Conservation (phyloP, 257 asterid genomes). For the Marsdenia floribunda region DNA sequence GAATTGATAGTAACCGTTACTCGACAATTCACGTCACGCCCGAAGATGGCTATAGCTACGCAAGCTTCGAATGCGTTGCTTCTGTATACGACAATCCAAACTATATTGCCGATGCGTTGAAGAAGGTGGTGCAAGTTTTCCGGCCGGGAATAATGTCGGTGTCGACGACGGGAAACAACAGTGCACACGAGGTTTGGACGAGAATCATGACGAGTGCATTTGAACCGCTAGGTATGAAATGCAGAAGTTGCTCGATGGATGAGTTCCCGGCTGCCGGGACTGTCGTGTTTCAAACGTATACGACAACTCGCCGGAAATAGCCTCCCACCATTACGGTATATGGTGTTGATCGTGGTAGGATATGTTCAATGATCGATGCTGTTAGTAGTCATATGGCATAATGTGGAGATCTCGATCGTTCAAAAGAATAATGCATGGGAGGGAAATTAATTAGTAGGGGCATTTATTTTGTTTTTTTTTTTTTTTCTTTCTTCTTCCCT, state of each 20-base stretch:
- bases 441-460: constrained; percentile 18
- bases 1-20: constrained; percentile 64
- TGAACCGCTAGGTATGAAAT: constrained; percentile 65
- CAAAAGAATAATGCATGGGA: constrained; percentile 24
- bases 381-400: constrained; percentile 11
- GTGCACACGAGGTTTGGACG: constrained; percentile 43
- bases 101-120: constrained; percentile 34
- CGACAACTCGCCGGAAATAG: constrained; percentile 41
- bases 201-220: constrained; percentile 46
- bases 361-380: background rate
- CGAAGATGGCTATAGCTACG: constrained; percentile 93
- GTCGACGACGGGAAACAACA: constrained; percentile 47
- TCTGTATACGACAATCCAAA: constrained; percentile 44
- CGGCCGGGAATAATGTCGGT: constrained; percentile 68
- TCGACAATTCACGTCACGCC: constrained; percentile 97
- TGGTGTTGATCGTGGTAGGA: background rate
- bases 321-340: background rate
- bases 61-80: constrained; percentile 76
- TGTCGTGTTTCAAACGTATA: constrained; percentile 67
- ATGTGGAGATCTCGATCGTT: constrained; percentile 14
- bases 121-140: constrained; percentile 61
- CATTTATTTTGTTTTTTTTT: constrained; percentile 1
- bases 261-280: constrained; percentile 63
- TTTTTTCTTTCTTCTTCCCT: constrained; percentile 18
- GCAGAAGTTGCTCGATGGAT: constrained; percentile 61